Percentiles rank a stretch among this genome's conserved stretches.
These are phyloP conservation scores for Xylaria cubensis DNA, from an alignment of 495 filamentous ascomycete genomes.

Conservation along the genomic window DNA sequence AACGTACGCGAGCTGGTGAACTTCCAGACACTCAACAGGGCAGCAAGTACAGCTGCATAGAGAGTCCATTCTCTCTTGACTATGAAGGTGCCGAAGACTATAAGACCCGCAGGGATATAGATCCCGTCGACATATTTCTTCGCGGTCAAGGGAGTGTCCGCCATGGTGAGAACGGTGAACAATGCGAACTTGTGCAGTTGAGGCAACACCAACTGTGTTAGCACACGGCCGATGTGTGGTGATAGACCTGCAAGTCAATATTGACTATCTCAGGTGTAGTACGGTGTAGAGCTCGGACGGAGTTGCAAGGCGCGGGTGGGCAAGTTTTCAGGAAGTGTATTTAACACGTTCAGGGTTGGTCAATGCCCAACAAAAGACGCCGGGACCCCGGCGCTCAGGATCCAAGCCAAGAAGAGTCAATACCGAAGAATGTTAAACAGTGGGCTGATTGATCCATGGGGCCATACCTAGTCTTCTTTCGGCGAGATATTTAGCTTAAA, in stretches of 20 bases:
- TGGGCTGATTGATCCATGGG: slow-evolving; percentile 21
- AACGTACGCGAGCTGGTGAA: slow-evolving; percentile 64
- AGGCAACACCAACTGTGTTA: not conserved
- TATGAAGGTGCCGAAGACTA: slow-evolving; percentile 76
- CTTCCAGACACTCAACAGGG: slow-evolving; percentile 68
- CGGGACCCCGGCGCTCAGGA: slow-evolving; percentile 7
- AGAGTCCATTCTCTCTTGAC: slow-evolving; percentile 79
- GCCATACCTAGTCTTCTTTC: not conserved
- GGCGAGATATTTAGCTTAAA: not conserved
- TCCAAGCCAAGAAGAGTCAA: slow-evolving; percentile 1
- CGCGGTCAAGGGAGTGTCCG: slow-evolving; percentile 36
- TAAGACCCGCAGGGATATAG: slow-evolving; percentile 83
- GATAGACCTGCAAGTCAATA: slow-evolving; percentile 6
- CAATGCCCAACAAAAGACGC: slow-evolving; percentile 13
- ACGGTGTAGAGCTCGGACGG: not conserved
- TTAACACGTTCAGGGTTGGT: slow-evolving; percentile 3
- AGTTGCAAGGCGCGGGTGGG: not conserved
- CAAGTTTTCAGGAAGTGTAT: slow-evolving; percentile 3
- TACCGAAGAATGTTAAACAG: slow-evolving; percentile 9
- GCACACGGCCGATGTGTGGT: slow-evolving; percentile 2
- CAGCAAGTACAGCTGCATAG: slow-evolving; percentile 70
- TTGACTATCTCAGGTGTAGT: slow-evolving; percentile 2
- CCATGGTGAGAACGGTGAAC: slow-evolving; percentile 30
- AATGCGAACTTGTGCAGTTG: slow-evolving; percentile 14
- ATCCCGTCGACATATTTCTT: slow-evolving; percentile 69